phyloP scores from a whole-genome alignment of 2,329 filamentous ascomycete species.

The Sclerotinia subarctica region DNA sequence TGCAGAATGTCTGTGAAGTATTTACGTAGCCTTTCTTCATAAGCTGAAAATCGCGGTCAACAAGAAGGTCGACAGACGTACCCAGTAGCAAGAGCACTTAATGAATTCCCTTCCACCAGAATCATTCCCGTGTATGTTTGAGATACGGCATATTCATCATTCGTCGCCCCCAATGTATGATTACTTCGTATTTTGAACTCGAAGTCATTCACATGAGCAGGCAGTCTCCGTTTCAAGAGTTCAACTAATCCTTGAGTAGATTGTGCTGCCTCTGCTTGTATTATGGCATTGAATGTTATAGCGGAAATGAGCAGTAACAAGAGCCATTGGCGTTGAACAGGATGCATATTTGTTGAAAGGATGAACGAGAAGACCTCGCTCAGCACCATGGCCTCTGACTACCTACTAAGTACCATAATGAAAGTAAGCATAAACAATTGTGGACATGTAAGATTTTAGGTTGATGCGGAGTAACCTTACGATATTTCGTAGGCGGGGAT shows the following conservation, averaged over 20 bases:
- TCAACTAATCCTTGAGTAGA: slow-evolving; percentile 27
- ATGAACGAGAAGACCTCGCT: neutral
- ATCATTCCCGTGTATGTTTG: slow-evolving; percentile 30
- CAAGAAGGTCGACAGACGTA: neutral
- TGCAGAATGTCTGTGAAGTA: slow-evolving; percentile 44
- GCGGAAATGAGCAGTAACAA: neutral
- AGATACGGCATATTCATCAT: slow-evolving; percentile 30
- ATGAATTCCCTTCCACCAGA: neutral
- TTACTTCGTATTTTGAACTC: slow-evolving; percentile 23
- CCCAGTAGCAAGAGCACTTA: neutral
- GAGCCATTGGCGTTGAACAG: neutral
- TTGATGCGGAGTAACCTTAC: neutral
- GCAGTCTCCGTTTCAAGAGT: slow-evolving; percentile 28
- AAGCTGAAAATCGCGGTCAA: neutral
- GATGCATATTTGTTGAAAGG: neutral
- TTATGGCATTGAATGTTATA: neutral
- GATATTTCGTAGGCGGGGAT: neutral
- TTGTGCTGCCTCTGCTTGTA: neutral
- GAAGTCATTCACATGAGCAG: slow-evolving; percentile 27
- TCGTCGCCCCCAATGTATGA: slow-evolving; percentile 12
- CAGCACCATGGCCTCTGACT: neutral
- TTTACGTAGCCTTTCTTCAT: slow-evolving; percentile 32
- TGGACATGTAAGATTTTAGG: slow-evolving; percentile 2
- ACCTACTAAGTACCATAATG: neutral
- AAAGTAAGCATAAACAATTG: neutral